Conservation (phyloP, 257 asterid species). For the Coffea eugenioides region DNA sequence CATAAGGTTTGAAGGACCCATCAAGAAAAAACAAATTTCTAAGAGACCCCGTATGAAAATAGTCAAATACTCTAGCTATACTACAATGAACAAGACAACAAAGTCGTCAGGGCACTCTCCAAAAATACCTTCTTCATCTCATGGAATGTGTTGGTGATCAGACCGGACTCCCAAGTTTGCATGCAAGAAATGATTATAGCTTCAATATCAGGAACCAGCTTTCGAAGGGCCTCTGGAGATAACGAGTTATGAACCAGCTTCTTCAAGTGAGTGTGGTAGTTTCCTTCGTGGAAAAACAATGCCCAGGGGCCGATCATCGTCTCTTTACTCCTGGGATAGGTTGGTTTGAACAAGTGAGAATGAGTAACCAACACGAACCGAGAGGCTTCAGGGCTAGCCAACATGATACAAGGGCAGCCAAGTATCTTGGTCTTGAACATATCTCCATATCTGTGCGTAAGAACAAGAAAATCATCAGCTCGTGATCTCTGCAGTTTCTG, state of each 20-base stretch:
- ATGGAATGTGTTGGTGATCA: constrained; percentile 47
- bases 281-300: constrained; percentile 73
- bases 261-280: constrained; percentile 50
- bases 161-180: constrained; percentile 45
- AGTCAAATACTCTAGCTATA: too few species aligned
- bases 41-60: constrained; percentile 9
- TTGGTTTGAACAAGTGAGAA: constrained; percentile 67
- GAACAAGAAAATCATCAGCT: background rate
- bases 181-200: constrained; percentile 40
- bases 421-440: constrained; percentile 73
- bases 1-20: background rate
- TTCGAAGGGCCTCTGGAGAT: constrained; percentile 46
- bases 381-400: constrained; percentile 76
- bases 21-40: constrained; percentile 24
- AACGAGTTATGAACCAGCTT: constrained; percentile 54
- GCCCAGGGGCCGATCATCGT: constrained; percentile 75
- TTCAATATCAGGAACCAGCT: constrained; percentile 48
- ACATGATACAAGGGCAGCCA: constrained; percentile 83
- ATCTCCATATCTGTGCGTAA: constrained; percentile 58
- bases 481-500: constrained; percentile 4
- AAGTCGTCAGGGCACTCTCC: too few species aligned
- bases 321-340: constrained; percentile 85
- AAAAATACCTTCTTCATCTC: constrained; percentile 58
- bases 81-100: background rate
- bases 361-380: constrained; percentile 62